Evolutionary conservation across 2,329 filamentous ascomycete genomes (phyloP), one percentile per base, ranked within the genome.

Genomic region (Colletotrichum sublineola): DNA sequence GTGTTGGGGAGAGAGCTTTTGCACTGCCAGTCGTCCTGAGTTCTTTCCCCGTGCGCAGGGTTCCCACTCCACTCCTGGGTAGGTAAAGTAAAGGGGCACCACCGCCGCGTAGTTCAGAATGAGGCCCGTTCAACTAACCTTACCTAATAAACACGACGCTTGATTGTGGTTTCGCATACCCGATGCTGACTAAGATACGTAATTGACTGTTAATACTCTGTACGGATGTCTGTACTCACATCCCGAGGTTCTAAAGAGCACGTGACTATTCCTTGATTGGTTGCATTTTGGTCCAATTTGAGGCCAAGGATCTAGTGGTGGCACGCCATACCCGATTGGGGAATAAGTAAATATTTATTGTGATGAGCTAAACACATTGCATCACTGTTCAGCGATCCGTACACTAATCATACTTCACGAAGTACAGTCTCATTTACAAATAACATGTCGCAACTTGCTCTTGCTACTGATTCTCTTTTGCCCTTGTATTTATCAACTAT

Each of bases 311-410:
- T 15, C 9, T 29, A 36, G 14, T 38, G 29, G 12, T 15, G 18
- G 24, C 9, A 46, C 20, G 42, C 62, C n/a, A 60, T 69, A 48
- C 67, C 67, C 18, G 44, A 61, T 66, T 60, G 24, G 55, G 55
- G n/a, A 66, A 18, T 36, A 66, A 55, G 67, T 70, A 70, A 70
- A 66, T 55, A 70, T 20, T 8, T 12, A 38, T 12, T 57, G 33
- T 50, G 36, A 29, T 46, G 42, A 24, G 24, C 9, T 11, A 29
- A 33, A 61, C 8, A 20, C 24, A 48, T 33, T 24, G 14, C 5
- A 42, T 61, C 38, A 31, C 14, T 33, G 33, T n/a, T 50, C 63
- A 20, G 24, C 31, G 6, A 24, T 48, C n/a, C 46, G 14, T 24
- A 48, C 9, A 48, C 33, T 66, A n/a, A 66, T 18, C 40, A 42